These are phyloP conservation scores for Rhizopogon vinicolor DNA, from an alignment of 768 basidiomycete species.

Conservation along the genomic window DNA sequence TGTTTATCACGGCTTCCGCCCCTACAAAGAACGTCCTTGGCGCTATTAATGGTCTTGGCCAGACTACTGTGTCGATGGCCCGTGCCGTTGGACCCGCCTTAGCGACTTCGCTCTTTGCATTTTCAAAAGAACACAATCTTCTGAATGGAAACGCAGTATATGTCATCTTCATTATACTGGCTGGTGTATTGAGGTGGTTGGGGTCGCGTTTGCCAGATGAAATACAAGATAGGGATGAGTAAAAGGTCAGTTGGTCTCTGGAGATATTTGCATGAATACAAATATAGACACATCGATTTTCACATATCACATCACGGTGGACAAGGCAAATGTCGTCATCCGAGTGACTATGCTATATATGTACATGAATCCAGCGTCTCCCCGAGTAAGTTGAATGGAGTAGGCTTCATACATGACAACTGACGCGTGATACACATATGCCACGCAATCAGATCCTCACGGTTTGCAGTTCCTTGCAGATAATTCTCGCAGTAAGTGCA, in stretches of 20 bases:
- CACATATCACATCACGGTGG: too few species aligned
- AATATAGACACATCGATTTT: too few species aligned
- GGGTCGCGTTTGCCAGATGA: constrained; percentile 35
- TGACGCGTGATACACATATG: too few species aligned
- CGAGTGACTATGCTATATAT: too few species aligned
- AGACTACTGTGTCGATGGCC: constrained; percentile 40
- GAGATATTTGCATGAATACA: too few species aligned
- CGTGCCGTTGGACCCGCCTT: constrained; percentile 47
- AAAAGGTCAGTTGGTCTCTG: neutral
- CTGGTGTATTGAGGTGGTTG: constrained; percentile 25
- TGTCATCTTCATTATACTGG: constrained; percentile 31
- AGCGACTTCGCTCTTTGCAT: constrained; percentile 48
- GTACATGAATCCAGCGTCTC: too few species aligned
- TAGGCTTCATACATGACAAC: too few species aligned
- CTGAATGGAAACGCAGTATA: constrained; percentile 51
- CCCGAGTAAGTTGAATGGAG: too few species aligned
- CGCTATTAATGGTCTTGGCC: constrained; percentile 53
- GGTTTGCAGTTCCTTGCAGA: too few species aligned
- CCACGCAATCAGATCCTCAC: too few species aligned
- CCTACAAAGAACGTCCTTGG: constrained; percentile 51
- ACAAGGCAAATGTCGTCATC: too few species aligned
- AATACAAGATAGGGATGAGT: constrained; percentile 30
- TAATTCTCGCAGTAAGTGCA: too few species aligned
- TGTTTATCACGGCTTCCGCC: constrained; percentile 49
- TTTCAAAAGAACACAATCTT: constrained; percentile 43